These are phyloP conservation scores for Acer campestre DNA, from an alignment of 345 rosid species.

Conservation along the genomic window DNA sequence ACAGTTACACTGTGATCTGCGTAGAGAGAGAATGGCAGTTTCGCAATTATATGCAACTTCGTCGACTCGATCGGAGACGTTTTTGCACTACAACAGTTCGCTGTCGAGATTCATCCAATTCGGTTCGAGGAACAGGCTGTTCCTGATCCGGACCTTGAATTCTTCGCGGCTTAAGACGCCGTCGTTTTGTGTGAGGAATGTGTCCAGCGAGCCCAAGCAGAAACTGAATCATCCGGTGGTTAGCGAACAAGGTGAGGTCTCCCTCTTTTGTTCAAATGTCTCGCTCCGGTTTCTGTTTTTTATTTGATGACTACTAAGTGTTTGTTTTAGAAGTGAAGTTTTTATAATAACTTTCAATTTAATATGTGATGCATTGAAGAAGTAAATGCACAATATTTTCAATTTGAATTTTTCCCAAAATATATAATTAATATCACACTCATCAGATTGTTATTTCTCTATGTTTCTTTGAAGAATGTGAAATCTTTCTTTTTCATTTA, in stretches of 20 bases:
- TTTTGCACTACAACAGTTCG: slow-evolving; percentile 19
- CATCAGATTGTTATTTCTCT: not conserved
- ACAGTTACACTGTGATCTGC: not conserved
- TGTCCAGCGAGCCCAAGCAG: slow-evolving; percentile 41
- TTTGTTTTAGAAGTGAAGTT: not conserved
- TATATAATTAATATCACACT: not conserved
- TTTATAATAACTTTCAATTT: not conserved
- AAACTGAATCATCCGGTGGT: slow-evolving; percentile 29
- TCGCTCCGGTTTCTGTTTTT: not conserved
- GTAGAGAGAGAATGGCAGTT: slow-evolving; percentile 15
- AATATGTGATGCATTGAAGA: not conserved
- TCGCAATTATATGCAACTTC: slow-evolving; percentile 21
- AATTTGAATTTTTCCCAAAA: not conserved
- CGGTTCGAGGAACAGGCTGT: slow-evolving; percentile 29
- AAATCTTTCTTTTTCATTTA: not conserved
- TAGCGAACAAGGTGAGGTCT: slow-evolving; percentile 41
- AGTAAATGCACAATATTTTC: not conserved
- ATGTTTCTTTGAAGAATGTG: not conserved
- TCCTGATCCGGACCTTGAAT: slow-evolving; percentile 30
- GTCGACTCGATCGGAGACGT: slow-evolving; percentile 15
- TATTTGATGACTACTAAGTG: too few relatives aligned
- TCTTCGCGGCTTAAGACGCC: slow-evolving; percentile 6
- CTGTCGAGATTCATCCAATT: slow-evolving; percentile 35
- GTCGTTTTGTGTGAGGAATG: slow-evolving; percentile 33
- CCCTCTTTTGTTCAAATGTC: too few relatives aligned